Evolutionary conservation across 2,329 filamentous ascomycete genomes (phyloP).

Genomic region (Cladosporium velox): DNA sequence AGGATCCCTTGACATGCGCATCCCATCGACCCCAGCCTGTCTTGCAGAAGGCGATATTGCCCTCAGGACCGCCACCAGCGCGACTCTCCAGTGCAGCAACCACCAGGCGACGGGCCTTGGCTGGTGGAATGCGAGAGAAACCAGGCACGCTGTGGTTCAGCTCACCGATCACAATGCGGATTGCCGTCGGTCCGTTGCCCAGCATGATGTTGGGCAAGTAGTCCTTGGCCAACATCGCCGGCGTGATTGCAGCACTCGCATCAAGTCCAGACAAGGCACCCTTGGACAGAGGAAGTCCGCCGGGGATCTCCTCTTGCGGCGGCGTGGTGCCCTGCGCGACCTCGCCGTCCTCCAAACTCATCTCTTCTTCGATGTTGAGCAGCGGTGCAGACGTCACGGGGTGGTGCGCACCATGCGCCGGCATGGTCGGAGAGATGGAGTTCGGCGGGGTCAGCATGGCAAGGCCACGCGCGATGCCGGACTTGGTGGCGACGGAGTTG

Average conservation of each 20-base stretch:
- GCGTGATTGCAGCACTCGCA: constrained; percentile 78
- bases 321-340: constrained; percentile 47
- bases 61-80: constrained; percentile 59
- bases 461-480: constrained; percentile 35
- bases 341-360: constrained; percentile 70
- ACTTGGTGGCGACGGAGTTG: constrained; percentile 24
- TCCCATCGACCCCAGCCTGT: constrained; percentile 98
- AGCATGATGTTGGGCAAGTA: constrained; percentile 90
- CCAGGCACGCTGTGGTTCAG: constrained; percentile 90
- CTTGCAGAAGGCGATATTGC: constrained; percentile 86
- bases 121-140: constrained; percentile 83
- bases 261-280: constrained; percentile 62
- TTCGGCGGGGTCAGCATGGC: constrained; percentile 88
- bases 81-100: constrained; percentile 89
- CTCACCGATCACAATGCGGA: constrained; percentile 93
- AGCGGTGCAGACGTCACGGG: constrained; percentile 46
- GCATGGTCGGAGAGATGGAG: constrained; percentile 86
- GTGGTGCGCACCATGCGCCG: constrained; percentile 75
- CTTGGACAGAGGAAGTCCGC: constrained; percentile 46
- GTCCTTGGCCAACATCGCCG: constrained; percentile 80
- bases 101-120: constrained; percentile 86
- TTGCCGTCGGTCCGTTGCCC: constrained; percentile 85
- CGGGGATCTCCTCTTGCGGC: constrained; percentile 27
- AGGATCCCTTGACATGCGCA: constrained; percentile 67
- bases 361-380: constrained; percentile 73